A percentile compares a stretch with the other conserved stretches of the same genome.
Conservation (phyloP, 2,329 filamentous ascomycete species). For the Diplocarpon rosae region DNA sequence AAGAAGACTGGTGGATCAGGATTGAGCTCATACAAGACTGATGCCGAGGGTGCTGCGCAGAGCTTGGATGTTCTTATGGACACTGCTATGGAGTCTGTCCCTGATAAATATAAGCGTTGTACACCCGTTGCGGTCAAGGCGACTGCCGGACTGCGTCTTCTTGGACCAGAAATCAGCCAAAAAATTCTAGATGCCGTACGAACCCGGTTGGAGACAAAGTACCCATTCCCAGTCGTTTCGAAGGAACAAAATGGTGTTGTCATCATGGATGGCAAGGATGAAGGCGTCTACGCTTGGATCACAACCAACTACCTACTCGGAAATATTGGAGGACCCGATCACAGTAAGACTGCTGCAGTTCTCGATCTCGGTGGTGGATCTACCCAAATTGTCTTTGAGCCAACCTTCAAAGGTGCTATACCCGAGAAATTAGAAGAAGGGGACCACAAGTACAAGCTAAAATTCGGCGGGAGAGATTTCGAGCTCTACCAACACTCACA, state of each 20-base stretch:
- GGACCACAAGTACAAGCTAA: conserved; percentile 89
- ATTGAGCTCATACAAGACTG: conserved; percentile 75
- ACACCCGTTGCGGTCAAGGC: conserved; percentile 96
- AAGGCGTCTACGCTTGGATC: conserved; percentile 98
- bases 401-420: conserved; percentile 75
- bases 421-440: conserved; percentile 76
- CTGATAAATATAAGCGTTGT: conserved; percentile 82
- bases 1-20: conserved; percentile 64
- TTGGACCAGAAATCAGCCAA: conserved; percentile 70
- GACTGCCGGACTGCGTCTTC: conserved; percentile 81
- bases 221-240: conserved; percentile 89
- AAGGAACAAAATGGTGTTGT: conserved; percentile 77
- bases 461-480: conserved; percentile 84
- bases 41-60: conserved; percentile 79
- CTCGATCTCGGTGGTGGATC: conserved; percentile 96
- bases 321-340: conserved; percentile 89
- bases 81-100: conserved; percentile 73
- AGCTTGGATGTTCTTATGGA: conserved; percentile 83
- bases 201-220: conserved; percentile 70
- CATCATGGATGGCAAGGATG: conserved; percentile 95
- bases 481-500: conserved; percentile 97
- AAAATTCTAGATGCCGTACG: conserved; percentile 82
- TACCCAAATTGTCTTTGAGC: conserved; percentile 97
- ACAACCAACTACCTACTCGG: conserved; percentile 97
- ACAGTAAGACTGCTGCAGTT: conserved; percentile 81